Evolutionary conservation across 495 filamentous ascomycete species (phyloP), one percentile per base, ranked within the genome.

Genomic region (Lasiosphaeris hirsuta): DNA sequence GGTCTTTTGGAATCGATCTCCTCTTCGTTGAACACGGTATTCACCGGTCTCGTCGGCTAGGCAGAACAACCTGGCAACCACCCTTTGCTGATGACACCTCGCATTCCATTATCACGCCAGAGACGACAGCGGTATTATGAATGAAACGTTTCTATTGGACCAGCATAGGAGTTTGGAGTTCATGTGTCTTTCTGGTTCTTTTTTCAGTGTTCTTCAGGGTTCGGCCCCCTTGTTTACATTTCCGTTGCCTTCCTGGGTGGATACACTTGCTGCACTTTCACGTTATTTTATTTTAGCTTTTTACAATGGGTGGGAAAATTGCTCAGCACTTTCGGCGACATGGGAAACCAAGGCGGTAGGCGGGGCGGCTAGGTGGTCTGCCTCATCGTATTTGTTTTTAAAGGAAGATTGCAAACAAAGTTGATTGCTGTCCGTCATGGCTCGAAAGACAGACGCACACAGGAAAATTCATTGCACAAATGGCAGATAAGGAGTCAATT

Each of bases 161-260:
- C 59, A 68, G 65, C 63, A 68, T 60, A 40, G 65, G 65, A 68
- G 65, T 68, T 56, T 60, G 54, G 64, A 57, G 56, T 51, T 58
- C 10, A 11, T 57, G 45, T 56, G 43, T 30, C 30, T 51, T 36
- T 56, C 45, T 30, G 33, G 23, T 44, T 33, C 19, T 52, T 39
- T 57, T 35, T 2, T 57, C 40, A 33, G 53, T 42, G 44, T 49
- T 53, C 47, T 54, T 51, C 38, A 17, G 17, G 42, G 42, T 15
- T n/a, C 15, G 10, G 41, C 9, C 45, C 34, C 49, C 54, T 35
- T 47, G 5, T 55, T 51, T 51, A 37, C 33, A 43, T 49, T 50
- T 33, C 42, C 34, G 34, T 23, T 49, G 19, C 17, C 36, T 51
- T 14, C 10, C n/a, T 46, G 34, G 49, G 49, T 38, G 35, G 49